Evolutionary conservation across 495 filamentous ascomycete species (phyloP), one percentile per base, ranked within the genome.

Genomic region (Lasiosphaeris hirsuta): DNA sequence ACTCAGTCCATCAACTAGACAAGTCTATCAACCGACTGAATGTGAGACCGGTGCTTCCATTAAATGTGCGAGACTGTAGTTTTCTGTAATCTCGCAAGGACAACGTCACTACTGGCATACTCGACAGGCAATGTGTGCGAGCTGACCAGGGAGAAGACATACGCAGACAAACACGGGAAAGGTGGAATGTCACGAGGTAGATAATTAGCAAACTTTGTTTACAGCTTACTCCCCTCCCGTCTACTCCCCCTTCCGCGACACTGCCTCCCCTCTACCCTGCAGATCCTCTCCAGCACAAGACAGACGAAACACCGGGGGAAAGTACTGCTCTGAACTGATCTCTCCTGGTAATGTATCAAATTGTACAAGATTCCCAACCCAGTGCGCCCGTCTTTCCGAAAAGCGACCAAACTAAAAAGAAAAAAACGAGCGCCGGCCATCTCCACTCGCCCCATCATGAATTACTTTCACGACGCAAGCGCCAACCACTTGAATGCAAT

Each of bases 341-440:
- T 69, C 66, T 68, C 69, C 68, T 64, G 64, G 60, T 63, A 71
- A 71, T 69, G 67, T 72, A 73, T 72, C 73, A 77, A 75, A 75
- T 73, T 75, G 72, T 78, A 77, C 75, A 75, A 73, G 68, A 69
- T 69, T 69, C 71, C 23, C 69, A 72, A 69, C 66, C 73, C 73
- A 72, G 68, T 74, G 72, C 70, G 71, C 70, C 75, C 66, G 67
- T 75, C 73, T 72, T 74, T 73, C 73, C 73, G 68, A 69, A 74
- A 69, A 69, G 69, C 72, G 68, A 69, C 64, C 62, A 70, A 55
- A 45, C 23, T 30, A 64, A 70, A 56, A 56, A 57, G 40, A 68
- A 63, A 67, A 69, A 65, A 69, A 70, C 61, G 67, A 70, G 63
- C 62, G 59, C 66, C 60, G 63, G 58, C 61, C 51, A 54, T 58